Conservation (phyloP, 2,329 filamentous ascomycete genomes). For the Colletotrichum cereale region DNA sequence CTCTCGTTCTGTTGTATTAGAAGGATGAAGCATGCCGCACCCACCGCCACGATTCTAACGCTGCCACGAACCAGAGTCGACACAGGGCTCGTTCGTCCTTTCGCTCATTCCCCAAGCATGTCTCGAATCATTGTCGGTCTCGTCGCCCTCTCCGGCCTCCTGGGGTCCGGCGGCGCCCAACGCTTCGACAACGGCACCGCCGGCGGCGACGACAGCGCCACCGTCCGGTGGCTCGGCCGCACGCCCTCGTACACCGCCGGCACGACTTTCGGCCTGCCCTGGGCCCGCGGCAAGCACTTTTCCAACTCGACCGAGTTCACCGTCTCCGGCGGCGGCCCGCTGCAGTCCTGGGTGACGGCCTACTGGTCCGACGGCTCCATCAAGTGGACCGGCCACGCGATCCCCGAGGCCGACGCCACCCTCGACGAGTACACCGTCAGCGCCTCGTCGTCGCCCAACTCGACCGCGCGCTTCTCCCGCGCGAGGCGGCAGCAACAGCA, state of each 20-base stretch:
- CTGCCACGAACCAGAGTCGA: background rate
- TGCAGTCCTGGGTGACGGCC: constrained; percentile 68
- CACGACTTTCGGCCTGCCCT: constrained; percentile 59
- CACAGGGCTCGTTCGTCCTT: background rate
- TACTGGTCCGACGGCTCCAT: constrained; percentile 72
- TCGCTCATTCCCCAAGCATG: constrained; percentile 29
- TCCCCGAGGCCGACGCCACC: constrained; percentile 56
- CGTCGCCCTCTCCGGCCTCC: constrained; percentile 34
- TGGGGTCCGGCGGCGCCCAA: constrained; percentile 33
- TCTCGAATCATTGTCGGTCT: constrained; percentile 33
- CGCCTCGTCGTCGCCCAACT: constrained; percentile 41
- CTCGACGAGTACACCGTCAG: constrained; percentile 56
- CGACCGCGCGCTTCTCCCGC: constrained; percentile 42
- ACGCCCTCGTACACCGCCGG: constrained; percentile 51
- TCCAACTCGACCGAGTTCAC: constrained; percentile 54
- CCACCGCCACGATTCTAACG: background rate
- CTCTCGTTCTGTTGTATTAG: constrained; percentile 7
- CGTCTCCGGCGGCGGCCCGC: constrained; percentile 44
- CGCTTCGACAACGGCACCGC: constrained; percentile 28
- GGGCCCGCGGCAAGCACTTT: constrained; percentile 55
- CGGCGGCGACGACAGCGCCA: constrained; percentile 25
- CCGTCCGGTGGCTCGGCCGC: constrained; percentile 56
- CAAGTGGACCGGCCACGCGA: constrained; percentile 72
- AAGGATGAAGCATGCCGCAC: background rate
- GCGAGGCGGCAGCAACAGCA: constrained; percentile 45